phyloP scores from a whole-genome alignment of 768 basidiomycete genomes.

The Rhodotorula taiwanensis region DNA sequence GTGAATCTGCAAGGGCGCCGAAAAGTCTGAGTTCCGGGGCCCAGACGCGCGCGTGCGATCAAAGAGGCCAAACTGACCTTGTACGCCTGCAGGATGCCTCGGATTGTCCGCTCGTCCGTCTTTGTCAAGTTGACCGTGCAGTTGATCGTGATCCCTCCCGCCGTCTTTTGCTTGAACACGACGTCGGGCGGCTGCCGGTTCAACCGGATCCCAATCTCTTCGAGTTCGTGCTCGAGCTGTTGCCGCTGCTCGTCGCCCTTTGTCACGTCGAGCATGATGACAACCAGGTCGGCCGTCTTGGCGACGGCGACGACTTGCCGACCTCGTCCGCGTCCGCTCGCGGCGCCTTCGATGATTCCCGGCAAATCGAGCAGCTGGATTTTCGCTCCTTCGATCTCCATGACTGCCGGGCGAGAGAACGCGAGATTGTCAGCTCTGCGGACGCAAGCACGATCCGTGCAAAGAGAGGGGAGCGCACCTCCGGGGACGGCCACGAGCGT shows the following conservation, averaged over 20 bases:
- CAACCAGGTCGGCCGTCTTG: slow-evolving; percentile 77
- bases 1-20: slow-evolving; percentile 41
- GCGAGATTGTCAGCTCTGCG: neutral
- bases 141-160: slow-evolving; percentile 56
- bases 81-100: slow-evolving; percentile 77
- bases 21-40: too few relatives aligned
- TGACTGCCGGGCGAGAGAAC: slow-evolving; percentile 45
- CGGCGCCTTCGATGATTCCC: slow-evolving; percentile 45
- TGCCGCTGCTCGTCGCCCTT: slow-evolving; percentile 80
- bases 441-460: too few relatives aligned
- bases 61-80: slow-evolving; percentile 28
- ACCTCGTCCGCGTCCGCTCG: slow-evolving; percentile 72
- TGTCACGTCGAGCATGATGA: slow-evolving; percentile 87
- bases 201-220: slow-evolving; percentile 90
- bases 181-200: slow-evolving; percentile 86
- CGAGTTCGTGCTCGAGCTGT: slow-evolving; percentile 83
- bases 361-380: slow-evolving; percentile 58
- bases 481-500: slow-evolving; percentile 72
- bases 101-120: slow-evolving; percentile 90
- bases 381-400: slow-evolving; percentile 87
- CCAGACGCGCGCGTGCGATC: too few relatives aligned
- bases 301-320: slow-evolving; percentile 84
- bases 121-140: slow-evolving; percentile 86
- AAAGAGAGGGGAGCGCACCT: slow-evolving; percentile 45
- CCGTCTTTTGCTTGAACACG: slow-evolving; percentile 74